phyloP scores from a whole-genome alignment of 2,329 filamentous ascomycete species.

The Albophoma yamanashiensis region DNA sequence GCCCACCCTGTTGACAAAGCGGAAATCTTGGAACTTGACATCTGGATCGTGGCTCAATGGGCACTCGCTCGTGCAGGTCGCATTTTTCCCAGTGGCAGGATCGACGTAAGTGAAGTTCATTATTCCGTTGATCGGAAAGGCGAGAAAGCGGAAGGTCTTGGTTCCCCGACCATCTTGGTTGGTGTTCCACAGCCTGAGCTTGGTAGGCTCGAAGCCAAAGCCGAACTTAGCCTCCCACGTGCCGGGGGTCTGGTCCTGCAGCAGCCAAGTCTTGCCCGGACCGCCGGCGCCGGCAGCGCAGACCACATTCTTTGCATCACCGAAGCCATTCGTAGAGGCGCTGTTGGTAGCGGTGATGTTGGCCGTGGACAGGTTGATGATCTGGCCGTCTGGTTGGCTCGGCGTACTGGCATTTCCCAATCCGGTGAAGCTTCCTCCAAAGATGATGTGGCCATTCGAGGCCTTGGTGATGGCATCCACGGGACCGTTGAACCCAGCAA shows the following conservation, averaged over 20 bases:
- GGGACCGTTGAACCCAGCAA: conserved; percentile 89
- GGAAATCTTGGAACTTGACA: conserved; percentile 73
- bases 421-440: conserved; percentile 82
- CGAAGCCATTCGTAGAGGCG: conserved; percentile 52
- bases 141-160: conserved; percentile 77
- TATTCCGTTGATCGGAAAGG: conserved; percentile 79
- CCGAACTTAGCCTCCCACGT: conserved; percentile 76
- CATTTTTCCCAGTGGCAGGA: conserved; percentile 53
- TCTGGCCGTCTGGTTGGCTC: conserved; percentile 58
- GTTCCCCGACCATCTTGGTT: conserved; percentile 75
- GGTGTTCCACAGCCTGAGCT: conserved; percentile 81
- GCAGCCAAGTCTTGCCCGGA: conserved; percentile 66
- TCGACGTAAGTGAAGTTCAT: conserved; percentile 93
- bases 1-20: conserved; percentile 76
- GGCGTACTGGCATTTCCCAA: conserved; percentile 69
- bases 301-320: conserved; percentile 68
- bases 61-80: conserved; percentile 70
- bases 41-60: conserved; percentile 65
- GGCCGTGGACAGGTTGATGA: conserved; percentile 75
- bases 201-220: conserved; percentile 80
- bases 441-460: conserved; percentile 75
- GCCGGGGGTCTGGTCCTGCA: conserved; percentile 64
- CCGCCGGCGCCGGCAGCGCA: conserved; percentile 61
- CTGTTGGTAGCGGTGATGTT: conserved; percentile 59
- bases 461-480: conserved; percentile 77